Evolutionary conservation across 768 basidiomycete species (phyloP).

Genomic region (Lepiota brunneoincarnata): DNA sequence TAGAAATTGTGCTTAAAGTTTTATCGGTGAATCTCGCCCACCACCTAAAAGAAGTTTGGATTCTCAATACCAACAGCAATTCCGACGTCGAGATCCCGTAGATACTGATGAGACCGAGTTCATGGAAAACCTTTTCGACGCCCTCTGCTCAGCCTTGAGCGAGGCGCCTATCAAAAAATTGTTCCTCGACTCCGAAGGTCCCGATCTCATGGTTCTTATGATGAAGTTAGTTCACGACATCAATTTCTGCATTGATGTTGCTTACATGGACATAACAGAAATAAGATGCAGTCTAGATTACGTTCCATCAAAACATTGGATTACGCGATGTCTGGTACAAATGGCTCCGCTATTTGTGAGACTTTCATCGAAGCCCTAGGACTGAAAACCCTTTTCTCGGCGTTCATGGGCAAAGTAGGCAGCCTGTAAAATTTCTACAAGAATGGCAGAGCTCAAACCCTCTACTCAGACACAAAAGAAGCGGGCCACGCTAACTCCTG

Average conservation of each 20-base stretch:
- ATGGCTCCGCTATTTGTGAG: conserved; percentile 70
- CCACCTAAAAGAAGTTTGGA: conserved; percentile 1
- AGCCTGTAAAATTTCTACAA: not conserved
- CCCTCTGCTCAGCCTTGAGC: conserved; percentile 79
- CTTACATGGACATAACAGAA: conserved; percentile 40
- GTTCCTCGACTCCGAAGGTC: conserved; percentile 89
- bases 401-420: conserved; percentile 90
- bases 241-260: not conserved
- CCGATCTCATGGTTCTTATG: conserved; percentile 97
- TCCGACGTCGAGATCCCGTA: conserved; percentile 77
- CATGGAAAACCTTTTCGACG: conserved; percentile 96
- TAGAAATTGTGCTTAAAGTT: conserved; percentile 72
- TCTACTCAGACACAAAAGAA: conserved; percentile 55
- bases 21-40: conserved; percentile 61
- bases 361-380: conserved; percentile 87
- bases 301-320: conserved; percentile 89
- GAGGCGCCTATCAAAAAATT: conserved; percentile 76
- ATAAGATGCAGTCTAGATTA: conserved; percentile 77
- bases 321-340: conserved; percentile 80
- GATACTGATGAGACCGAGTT: conserved; percentile 93
- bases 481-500: conserved; percentile 50
- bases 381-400: conserved; percentile 85
- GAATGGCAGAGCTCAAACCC: not conserved
- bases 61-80: conserved; percentile 56
- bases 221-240: conserved; percentile 69